Evolutionary conservation across 2,329 filamentous ascomycete species (phyloP).

Genomic region (Ophiostoma novo-ulmi): DNA sequence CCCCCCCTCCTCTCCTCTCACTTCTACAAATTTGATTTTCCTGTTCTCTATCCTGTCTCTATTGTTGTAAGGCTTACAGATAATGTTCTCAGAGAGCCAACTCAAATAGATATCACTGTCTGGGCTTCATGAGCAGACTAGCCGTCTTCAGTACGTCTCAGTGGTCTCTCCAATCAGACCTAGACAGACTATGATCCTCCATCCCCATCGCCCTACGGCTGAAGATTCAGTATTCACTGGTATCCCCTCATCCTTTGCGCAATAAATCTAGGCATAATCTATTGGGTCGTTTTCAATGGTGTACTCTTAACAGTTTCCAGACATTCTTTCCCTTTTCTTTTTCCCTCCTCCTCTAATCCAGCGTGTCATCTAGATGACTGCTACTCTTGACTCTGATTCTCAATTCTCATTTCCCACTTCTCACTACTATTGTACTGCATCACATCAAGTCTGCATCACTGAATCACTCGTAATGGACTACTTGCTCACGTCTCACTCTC

Average conservation of each 20-base stretch:
- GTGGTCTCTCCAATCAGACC: not conserved
- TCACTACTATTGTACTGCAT: not conserved
- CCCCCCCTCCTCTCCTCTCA: too few relatives aligned
- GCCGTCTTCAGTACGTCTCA: not conserved
- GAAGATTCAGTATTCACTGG: slow-evolving; percentile 1
- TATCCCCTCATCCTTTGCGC: not conserved
- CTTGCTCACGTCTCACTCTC: slow-evolving; percentile 9
- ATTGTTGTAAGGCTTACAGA: too few relatives aligned
- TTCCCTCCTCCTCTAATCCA: not conserved
- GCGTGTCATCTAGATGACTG: not conserved
- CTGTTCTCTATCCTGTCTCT: too few relatives aligned
- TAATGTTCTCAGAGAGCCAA: too few relatives aligned
- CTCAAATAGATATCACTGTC: not conserved
- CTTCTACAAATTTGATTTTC: not conserved
- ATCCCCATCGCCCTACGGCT: not conserved
- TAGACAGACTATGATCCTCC: not conserved
- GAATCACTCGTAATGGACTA: not conserved
- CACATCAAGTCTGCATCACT: not conserved
- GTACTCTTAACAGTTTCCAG: too few relatives aligned
- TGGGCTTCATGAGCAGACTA: not conserved
- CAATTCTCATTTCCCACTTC: not conserved
- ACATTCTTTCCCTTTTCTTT: not conserved
- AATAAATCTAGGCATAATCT: too few relatives aligned
- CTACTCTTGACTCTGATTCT: not conserved
- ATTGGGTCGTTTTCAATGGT: too few relatives aligned